These are phyloP conservation scores for Monoraphidium neglectum DNA, from an alignment of 139 green algal species.

Conservation along the genomic window DNA sequence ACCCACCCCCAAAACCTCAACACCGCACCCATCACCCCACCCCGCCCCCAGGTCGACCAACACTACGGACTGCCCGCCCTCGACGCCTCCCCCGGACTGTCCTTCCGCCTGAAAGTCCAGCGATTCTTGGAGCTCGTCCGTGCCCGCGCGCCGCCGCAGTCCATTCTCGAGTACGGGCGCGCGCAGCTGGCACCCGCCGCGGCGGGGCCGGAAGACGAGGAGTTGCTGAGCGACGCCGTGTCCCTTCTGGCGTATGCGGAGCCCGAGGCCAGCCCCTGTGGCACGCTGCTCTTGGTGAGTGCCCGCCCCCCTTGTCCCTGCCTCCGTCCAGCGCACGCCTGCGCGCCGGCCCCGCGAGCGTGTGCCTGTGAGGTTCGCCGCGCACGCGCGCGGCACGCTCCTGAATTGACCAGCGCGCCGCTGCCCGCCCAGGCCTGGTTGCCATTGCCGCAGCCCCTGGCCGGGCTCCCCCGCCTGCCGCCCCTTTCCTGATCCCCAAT, in stretches of 20 bases:
- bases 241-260: conserved; percentile 76
- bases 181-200: conserved; percentile 20
- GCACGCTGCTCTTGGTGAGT: conserved; percentile 48
- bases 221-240: conserved; percentile 58
- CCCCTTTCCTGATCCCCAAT: no score
- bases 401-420: no score
- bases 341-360: no score
- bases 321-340: no score
- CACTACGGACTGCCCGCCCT: conserved; percentile 44
- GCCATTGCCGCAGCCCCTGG: no score
- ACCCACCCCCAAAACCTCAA: background rate
- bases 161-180: conserved; percentile 55
- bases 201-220: conserved; percentile 30
- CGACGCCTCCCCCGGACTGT: conserved; percentile 39
- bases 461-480: no score
- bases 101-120: conserved; percentile 66
- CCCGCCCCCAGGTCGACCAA: conserved; percentile 17
- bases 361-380: no score
- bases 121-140: conserved; percentile 69
- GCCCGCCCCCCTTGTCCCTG: no score
- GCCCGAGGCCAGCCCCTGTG: conserved; percentile 51
- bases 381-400: no score
- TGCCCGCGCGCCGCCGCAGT: conserved; percentile 16
- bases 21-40: background rate
- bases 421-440: no score